These are phyloP conservation scores for Umbelopsis sp. DNA, from an alignment of 192 early-diverging fungal genomes.

Conservation along the genomic window DNA sequence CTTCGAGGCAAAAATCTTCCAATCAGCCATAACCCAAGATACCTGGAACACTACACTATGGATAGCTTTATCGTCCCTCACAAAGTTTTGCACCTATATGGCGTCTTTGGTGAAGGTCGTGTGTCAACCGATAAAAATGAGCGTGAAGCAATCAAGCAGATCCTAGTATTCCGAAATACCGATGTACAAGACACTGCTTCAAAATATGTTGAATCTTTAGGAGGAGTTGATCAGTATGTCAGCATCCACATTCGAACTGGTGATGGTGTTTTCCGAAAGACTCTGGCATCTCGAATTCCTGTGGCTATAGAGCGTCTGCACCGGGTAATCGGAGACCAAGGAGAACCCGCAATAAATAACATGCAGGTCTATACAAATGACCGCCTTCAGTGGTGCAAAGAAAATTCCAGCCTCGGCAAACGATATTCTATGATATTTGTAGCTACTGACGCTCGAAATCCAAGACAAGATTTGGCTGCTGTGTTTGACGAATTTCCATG, in stretches of 20 bases:
- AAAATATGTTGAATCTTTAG: background rate
- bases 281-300: constrained; percentile 2
- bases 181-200: background rate
- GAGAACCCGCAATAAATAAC: background rate
- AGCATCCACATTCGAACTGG: constrained; percentile 5
- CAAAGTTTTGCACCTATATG: background rate
- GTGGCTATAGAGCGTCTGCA: constrained; percentile 9
- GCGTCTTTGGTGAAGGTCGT: constrained; percentile 6
- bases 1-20: background rate
- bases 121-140: background rate
- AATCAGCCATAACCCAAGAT: background rate
- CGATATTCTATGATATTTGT: constrained; percentile 39
- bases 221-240: background rate
- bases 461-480: constrained; percentile 27
- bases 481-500: constrained; percentile 41
- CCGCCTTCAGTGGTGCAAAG: background rate
- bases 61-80: background rate
- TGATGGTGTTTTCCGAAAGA: background rate
- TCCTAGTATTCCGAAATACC: background rate
- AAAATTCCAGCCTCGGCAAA: background rate
- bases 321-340: constrained; percentile 12
- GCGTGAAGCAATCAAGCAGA: background rate
- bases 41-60: background rate
- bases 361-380: background rate
- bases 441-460: constrained; percentile 47